Percentiles rank a stretch among this genome's conserved stretches.
Conservation (phyloP, 768 basidiomycete genomes). For the Hygrocybe coccinea region DNA sequence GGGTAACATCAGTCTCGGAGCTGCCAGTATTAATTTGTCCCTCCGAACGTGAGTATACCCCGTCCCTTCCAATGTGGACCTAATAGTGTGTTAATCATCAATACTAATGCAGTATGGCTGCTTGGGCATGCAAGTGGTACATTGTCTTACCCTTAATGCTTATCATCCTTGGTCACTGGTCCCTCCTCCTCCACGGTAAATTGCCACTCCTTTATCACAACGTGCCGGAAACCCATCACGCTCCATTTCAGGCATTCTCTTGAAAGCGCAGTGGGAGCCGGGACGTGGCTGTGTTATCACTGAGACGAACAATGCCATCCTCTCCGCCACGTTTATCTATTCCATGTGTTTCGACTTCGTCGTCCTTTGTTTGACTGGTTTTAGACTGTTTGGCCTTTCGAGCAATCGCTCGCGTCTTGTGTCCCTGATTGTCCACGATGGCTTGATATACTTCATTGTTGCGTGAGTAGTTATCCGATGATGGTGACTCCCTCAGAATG, state of each 20-base stretch:
- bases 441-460: slow-evolving; percentile 43
- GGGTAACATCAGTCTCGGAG: slow-evolving; percentile 64
- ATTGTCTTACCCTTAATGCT: slow-evolving; percentile 48
- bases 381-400: slow-evolving; percentile 48
- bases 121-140: slow-evolving; percentile 57
- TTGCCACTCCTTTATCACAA: background rate
- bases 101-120: slow-evolving; percentile 69
- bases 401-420: slow-evolving; percentile 52
- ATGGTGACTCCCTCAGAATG: no score
- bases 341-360: slow-evolving; percentile 68
- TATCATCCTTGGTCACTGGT: slow-evolving; percentile 68
- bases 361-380: slow-evolving; percentile 56
- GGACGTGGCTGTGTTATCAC: slow-evolving; percentile 52
- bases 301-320: slow-evolving; percentile 51
- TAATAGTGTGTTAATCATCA: background rate
- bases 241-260: slow-evolving; percentile 39
- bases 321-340: slow-evolving; percentile 67
- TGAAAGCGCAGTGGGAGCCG: slow-evolving; percentile 53
- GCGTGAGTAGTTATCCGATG: no score
- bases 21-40: slow-evolving; percentile 67
- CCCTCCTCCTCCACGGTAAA: slow-evolving; percentile 60
- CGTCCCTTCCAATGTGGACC: background rate
- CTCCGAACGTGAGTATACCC: slow-evolving; percentile 52
- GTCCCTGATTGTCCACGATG: slow-evolving; percentile 62
- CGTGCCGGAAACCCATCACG: background rate